Conservation (phyloP, 2,329 filamentous ascomycete genomes). For the Metarhizium humberi region DNA sequence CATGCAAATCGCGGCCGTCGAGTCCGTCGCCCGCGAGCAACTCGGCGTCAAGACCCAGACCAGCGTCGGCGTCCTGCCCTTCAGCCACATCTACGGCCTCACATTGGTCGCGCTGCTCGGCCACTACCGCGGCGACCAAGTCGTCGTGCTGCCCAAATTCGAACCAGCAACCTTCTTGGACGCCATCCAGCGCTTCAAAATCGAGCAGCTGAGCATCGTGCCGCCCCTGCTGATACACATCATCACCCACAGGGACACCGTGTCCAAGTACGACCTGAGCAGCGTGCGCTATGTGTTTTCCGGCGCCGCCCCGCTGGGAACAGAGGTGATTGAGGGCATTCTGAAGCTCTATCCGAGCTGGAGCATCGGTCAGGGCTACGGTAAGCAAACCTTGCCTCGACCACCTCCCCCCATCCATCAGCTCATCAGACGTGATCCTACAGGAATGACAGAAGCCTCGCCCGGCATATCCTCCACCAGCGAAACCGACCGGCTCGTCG, state of each 20-base stretch:
- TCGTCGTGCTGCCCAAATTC: slow-evolving; percentile 67
- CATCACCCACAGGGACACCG: slow-evolving; percentile 49
- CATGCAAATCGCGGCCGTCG: slow-evolving; percentile 47
- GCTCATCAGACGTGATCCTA: too few relatives aligned
- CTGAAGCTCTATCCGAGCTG: slow-evolving; percentile 53
- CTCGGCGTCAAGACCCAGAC: slow-evolving; percentile 31
- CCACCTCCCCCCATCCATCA: background rate
- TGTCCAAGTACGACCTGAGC: slow-evolving; percentile 58
- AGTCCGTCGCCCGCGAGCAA: slow-evolving; percentile 27
- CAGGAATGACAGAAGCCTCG: slow-evolving; percentile 63
- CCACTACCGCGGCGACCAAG: slow-evolving; percentile 62
- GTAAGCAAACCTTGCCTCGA: slow-evolving; percentile 22
- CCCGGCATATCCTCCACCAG: slow-evolving; percentile 55
- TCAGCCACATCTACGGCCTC: slow-evolving; percentile 75
- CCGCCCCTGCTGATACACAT: slow-evolving; percentile 72
- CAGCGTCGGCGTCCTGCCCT: slow-evolving; percentile 61
- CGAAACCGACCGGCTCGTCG: slow-evolving; percentile 53
- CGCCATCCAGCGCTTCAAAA: slow-evolving; percentile 59
- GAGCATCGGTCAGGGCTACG: slow-evolving; percentile 64
- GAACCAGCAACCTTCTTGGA: slow-evolving; percentile 57
- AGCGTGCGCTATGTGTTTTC: slow-evolving; percentile 58
- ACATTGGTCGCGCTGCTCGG: slow-evolving; percentile 59
- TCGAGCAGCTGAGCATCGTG: slow-evolving; percentile 59
- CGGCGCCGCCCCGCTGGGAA: slow-evolving; percentile 65
- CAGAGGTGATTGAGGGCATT: slow-evolving; percentile 57